phyloP scores from a whole-genome alignment of 2,329 filamentous ascomycete genomes.

The Botrytis elliptica region DNA sequence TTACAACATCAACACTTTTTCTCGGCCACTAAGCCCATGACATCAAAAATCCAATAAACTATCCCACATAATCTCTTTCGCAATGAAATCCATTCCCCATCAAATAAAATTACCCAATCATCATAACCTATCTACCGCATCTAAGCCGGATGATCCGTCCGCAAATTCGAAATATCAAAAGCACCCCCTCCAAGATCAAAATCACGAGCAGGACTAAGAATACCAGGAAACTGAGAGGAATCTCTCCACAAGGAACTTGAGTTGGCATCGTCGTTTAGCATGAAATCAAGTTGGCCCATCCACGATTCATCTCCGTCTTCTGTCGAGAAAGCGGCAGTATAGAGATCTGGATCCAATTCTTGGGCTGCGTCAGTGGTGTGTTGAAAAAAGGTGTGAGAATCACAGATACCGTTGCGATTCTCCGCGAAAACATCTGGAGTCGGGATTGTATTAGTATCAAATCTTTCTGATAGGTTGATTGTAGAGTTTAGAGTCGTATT shows the following conservation, averaged over 20 bases:
- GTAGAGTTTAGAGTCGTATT: background rate
- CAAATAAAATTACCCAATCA: too few relatives aligned
- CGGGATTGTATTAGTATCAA: background rate
- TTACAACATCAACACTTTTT: too few relatives aligned
- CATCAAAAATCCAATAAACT: too few relatives aligned
- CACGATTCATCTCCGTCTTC: background rate
- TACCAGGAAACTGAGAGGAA: too few relatives aligned
- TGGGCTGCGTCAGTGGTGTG: accelerated
- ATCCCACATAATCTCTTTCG: too few relatives aligned
- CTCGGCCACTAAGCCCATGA: too few relatives aligned
- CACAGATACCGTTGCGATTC: background rate
- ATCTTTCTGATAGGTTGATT: background rate
- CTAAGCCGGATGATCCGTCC: too few relatives aligned
- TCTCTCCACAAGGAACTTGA: background rate
- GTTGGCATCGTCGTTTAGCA: background rate
- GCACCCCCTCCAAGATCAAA: too few relatives aligned
- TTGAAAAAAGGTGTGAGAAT: background rate
- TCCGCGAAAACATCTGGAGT: background rate
- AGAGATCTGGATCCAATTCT: background rate
- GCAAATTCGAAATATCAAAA: too few relatives aligned
- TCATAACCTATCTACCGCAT: too few relatives aligned
- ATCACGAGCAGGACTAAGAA: too few relatives aligned
- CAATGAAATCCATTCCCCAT: too few relatives aligned
- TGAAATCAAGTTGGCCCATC: background rate
- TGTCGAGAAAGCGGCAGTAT: background rate